Base-by-base conservation (phyloP, 768 basidiomycete species). In the Tulasnella sp. region DNA sequence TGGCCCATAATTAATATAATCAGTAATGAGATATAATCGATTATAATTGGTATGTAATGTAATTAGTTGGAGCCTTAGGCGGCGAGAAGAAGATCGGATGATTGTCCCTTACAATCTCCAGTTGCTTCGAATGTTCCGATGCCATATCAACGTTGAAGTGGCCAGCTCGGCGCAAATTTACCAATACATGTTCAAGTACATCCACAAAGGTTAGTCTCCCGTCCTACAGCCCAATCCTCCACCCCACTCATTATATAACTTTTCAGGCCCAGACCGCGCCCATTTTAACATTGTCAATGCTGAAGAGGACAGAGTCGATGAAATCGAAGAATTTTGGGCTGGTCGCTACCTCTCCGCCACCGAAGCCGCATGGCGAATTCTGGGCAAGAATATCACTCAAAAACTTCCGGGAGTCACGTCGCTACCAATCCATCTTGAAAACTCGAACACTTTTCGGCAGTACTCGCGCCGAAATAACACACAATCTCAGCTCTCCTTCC, bases 111-210 rank as follows among this genome's bases (percentile, higher is more conserved):
- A 78, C 38, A 39, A 36, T 11, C 38, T 72, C 29, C 76, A 54
- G 6, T 71, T 78, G n/a, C 72, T 77, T 17, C 71, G 72, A 5
- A 58, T 76, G 37, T 78, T 78, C 71, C 45, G 68, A 14, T 72
- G 68, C 45, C 78, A 79, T 31, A 71, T 79, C 49, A 74, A 79
- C 39, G 72, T 75, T 15, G 78, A 79, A 49, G 64, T 58, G n/a
- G 42, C 39, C 14, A 54, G 29, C 19, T 38, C 78, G 8, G 52
- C 69, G 40, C 37, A 68, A 19, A 38, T 75, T 2, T 71, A 76
- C 37, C 49, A 79, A 37, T 79, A 79, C 39, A 52, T 79, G 8
- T 78, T 74, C 78, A 79, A 79, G 70, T 79, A 79, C 70, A 71
- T 79, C 17, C 76, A 77, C 78, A 79, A 79, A 70, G 79, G 79